Evolutionary conservation across 2,329 filamentous ascomycete species (phyloP).

Genomic region (Paecilomyces niveus): DNA sequence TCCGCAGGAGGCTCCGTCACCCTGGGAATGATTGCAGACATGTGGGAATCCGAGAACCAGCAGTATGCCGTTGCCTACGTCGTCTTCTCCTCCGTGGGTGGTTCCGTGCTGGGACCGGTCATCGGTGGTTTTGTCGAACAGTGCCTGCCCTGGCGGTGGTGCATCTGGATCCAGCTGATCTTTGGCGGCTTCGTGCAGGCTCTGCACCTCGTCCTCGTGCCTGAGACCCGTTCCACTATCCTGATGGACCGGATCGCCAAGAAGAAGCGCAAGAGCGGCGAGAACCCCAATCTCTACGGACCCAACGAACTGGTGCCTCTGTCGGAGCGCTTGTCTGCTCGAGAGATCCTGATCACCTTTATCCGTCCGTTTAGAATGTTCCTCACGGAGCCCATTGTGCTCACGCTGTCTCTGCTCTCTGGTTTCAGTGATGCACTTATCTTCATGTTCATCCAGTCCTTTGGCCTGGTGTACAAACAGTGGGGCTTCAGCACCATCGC

Average conservation of each 20-base stretch:
- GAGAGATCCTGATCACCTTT: slow-evolving; percentile 53
- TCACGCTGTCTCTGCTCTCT: slow-evolving; percentile 53
- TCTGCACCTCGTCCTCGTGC: slow-evolving; percentile 62
- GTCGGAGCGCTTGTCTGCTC: slow-evolving; percentile 50
- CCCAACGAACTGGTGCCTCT: slow-evolving; percentile 62
- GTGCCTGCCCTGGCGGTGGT: slow-evolving; percentile 64
- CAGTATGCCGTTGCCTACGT: slow-evolving; percentile 71
- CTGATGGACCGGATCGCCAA: slow-evolving; percentile 76
- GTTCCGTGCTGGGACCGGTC: slow-evolving; percentile 68
- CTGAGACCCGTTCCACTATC: slow-evolving; percentile 69
- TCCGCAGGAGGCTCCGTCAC: slow-evolving; percentile 68
- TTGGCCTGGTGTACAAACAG: slow-evolving; percentile 52
- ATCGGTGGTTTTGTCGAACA: slow-evolving; percentile 69
- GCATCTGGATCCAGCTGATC: slow-evolving; percentile 80
- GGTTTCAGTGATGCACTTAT: slow-evolving; percentile 61
- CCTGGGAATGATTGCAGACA: slow-evolving; percentile 66
- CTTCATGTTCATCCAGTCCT: slow-evolving; percentile 61
- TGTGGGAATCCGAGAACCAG: slow-evolving; percentile 64
- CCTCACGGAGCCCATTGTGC: slow-evolving; percentile 58
- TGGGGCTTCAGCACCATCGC: slow-evolving; percentile 49
- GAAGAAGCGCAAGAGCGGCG: slow-evolving; percentile 57
- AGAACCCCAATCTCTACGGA: slow-evolving; percentile 58
- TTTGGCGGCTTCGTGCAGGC: slow-evolving; percentile 64
- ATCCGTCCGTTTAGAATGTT: slow-evolving; percentile 58
- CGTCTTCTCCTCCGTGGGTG: slow-evolving; percentile 72